These are phyloP conservation scores for Aspergillus conjunctus DNA, from an alignment of 495 filamentous ascomycete species.

Conservation along the genomic window DNA sequence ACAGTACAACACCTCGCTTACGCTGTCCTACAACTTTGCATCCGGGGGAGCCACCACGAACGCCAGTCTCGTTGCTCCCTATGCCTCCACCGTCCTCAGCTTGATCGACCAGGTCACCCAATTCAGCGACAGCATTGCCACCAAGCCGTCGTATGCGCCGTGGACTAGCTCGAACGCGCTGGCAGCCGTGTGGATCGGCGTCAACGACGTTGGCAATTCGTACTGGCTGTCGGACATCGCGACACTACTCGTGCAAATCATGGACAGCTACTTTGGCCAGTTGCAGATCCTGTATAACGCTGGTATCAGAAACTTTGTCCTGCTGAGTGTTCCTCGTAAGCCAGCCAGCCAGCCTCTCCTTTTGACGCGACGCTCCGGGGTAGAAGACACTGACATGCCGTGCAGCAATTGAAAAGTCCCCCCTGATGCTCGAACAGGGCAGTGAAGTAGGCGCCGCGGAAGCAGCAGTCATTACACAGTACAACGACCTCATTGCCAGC, in stretches of 20 bases:
- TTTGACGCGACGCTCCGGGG: neutral
- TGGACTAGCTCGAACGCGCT: neutral
- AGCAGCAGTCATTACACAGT: neutral
- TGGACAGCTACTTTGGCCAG: constrained; percentile 7
- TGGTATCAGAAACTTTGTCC: neutral
- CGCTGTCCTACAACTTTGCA: constrained; percentile 3
- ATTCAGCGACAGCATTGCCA: neutral
- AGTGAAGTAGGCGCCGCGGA: neutral
- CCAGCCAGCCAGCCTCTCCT: neutral
- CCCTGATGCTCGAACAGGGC: neutral
- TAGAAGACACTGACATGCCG: neutral
- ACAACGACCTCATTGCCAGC: neutral
- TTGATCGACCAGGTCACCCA: constrained; percentile 2
- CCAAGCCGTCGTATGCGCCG: neutral
- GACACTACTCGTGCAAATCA: neutral
- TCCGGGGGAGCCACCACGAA: constrained; percentile 1
- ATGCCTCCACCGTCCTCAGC: neutral
- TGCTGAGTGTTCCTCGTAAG: neutral
- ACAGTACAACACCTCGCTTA: neutral
- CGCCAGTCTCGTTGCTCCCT: neutral
- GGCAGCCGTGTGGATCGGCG: neutral
- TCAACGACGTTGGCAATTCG: constrained; percentile 3
- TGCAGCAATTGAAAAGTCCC: neutral
- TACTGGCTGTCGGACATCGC: neutral
- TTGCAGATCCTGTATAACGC: constrained; percentile 3